Evolutionary conservation across 2,329 filamentous ascomycete genomes (phyloP).

Genomic region (Aphanocladium album): DNA sequence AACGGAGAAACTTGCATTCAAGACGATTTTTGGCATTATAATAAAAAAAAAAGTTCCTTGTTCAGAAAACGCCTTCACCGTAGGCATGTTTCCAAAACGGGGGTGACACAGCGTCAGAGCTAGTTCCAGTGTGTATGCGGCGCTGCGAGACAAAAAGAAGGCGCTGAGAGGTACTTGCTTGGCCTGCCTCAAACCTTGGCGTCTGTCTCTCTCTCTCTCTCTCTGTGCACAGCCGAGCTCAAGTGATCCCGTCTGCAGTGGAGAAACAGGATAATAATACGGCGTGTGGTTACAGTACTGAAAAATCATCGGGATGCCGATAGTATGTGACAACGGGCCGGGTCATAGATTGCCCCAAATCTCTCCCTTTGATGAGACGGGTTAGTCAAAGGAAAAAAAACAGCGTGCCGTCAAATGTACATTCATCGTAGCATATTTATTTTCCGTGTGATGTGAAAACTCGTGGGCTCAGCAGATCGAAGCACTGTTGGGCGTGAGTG

Average conservation of each 20-base stretch:
- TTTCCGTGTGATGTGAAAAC: neutral
- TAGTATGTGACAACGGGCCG: neutral
- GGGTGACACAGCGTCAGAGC: no score
- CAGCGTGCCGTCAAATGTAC: no score
- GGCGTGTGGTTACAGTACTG: neutral
- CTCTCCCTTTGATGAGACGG: neutral
- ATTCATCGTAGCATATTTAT: neutral
- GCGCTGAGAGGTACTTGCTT: neutral
- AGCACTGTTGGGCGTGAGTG: neutral
- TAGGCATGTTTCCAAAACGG: no score
- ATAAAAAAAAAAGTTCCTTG: no score
- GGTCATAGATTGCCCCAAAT: neutral
- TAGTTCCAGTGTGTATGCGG: neutral
- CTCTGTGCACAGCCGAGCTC: neutral
- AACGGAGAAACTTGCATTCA: no score
- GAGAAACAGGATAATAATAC: neutral
- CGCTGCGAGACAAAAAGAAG: neutral
- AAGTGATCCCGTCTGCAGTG: neutral
- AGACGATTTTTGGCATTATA: no score
- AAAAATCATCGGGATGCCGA: neutral
- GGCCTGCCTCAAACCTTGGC: neutral
- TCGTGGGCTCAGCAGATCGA: neutral
- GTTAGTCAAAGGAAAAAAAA: no score
- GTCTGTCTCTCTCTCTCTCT: neutral
- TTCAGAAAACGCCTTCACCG: no score